phyloP scores from a whole-genome alignment of 208 protist species.

The Angomonas deanei region DNA sequence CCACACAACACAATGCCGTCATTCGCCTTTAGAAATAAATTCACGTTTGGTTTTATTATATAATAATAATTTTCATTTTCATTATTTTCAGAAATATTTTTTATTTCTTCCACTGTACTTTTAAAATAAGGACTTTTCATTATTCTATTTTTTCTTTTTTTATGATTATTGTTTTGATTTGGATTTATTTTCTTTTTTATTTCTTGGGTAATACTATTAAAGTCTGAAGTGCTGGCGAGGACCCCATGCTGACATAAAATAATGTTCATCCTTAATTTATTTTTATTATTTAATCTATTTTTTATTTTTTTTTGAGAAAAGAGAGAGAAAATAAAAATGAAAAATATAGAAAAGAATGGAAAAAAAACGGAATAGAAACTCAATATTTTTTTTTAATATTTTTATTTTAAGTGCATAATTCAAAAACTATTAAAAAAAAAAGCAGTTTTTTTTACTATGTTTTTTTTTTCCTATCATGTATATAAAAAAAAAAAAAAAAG shows the following conservation, averaged over 20 bases:
- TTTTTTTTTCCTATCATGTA: not conserved
- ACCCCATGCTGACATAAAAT: constrained; percentile 68
- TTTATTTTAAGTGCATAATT: not conserved
- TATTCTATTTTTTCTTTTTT: constrained; percentile 6
- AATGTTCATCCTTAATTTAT: constrained; percentile 21
- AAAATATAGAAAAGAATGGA: too few species aligned
- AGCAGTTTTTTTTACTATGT: not conserved
- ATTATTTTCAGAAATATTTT: too few species aligned
- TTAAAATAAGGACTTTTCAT: not conserved
- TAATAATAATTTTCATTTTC: too few species aligned
- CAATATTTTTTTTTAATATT: not conserved
- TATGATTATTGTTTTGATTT: not conserved
- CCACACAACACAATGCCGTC: too few species aligned
- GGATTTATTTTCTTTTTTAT: constrained; percentile 5
- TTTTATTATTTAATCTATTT: constrained; percentile 3
- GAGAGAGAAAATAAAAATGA: too few species aligned
- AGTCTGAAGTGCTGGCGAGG: constrained; percentile 16
- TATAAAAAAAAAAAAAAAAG: not conserved
- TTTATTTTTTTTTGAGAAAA: not conserved
- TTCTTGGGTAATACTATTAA: constrained; percentile 38
- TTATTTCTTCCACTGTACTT: too few species aligned
- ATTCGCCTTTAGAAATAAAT: too few species aligned
- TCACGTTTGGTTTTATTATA: too few species aligned
- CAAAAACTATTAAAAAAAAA: constrained; percentile 9
- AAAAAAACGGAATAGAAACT: not conserved